These are phyloP conservation scores for Xerocomellus chrysenteron DNA, from an alignment of 768 basidiomycete genomes.

Conservation along the genomic window DNA sequence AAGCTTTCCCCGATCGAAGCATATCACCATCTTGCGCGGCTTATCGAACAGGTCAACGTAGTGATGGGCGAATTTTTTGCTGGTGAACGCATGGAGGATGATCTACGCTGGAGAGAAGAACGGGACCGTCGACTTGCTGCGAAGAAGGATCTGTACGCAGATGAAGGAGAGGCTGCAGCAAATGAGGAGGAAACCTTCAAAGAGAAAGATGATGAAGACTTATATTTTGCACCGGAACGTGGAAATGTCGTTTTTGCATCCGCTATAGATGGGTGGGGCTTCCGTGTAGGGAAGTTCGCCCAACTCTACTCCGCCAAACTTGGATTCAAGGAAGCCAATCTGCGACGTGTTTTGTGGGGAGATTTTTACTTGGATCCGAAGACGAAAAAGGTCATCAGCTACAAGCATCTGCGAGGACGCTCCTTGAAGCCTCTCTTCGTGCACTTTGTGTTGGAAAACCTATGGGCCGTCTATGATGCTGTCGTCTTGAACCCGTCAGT, in stretches of 20 bases:
- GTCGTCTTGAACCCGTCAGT: constrained; percentile 87
- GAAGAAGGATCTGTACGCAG: constrained; percentile 69
- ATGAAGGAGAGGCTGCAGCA: constrained; percentile 58
- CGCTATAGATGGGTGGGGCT: constrained; percentile 97
- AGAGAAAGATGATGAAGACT: constrained; percentile 96
- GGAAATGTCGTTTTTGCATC: constrained; percentile 97
- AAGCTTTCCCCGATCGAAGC: constrained; percentile 89
- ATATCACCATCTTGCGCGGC: constrained; percentile 87
- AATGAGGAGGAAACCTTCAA: constrained; percentile 72
- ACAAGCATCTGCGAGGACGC: constrained; percentile 87
- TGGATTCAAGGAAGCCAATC: constrained; percentile 83
- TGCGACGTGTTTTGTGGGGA: constrained; percentile 91
- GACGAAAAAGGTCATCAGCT: constrained; percentile 86
- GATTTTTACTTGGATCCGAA: constrained; percentile 97
- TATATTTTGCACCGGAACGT: constrained; percentile 93
- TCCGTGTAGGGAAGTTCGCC: constrained; percentile 90
- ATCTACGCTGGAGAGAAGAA: constrained; percentile 91
- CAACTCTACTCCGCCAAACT: constrained; percentile 89
- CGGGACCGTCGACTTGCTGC: constrained; percentile 76
- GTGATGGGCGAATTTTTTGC: constrained; percentile 98
- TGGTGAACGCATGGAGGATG: constrained; percentile 94
- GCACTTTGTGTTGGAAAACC: constrained; percentile 94
- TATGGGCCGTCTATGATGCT: constrained; percentile 96
- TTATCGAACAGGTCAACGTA: constrained; percentile 97
- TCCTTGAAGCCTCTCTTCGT: constrained; percentile 93